Evolutionary conservation across 2,329 filamentous ascomycete species (phyloP), one percentile per base, ranked within the genome.

Genomic region (Exophiala sp.): DNA sequence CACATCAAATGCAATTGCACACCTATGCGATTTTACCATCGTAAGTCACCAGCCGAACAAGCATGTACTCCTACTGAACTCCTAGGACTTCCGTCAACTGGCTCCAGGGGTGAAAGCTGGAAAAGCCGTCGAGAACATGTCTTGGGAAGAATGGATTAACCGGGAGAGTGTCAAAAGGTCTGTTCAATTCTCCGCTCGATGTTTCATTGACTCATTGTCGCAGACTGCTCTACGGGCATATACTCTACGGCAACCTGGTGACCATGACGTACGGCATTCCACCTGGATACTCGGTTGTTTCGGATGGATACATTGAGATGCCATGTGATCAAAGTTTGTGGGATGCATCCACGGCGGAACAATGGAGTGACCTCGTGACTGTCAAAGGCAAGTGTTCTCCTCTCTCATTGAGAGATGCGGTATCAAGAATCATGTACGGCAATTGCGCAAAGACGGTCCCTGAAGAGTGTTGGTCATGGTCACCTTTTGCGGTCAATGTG

Each of bases 291-390:
- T 65, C 66, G 14, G 60, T 67, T 3, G 65, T 65, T 3, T 64
- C 69, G 34, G 68, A 71, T 47, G 59, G 69, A 10, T 64, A 67
- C 38, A 64, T 70, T 45, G 68, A 70, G 46, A 63, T 69, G 47
- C 65, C 67, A 16, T 65, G 65, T 12, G 64, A 65, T 39, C 68
- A 70, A 46, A 54, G 52, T 12, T 50, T 69, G 24, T 71, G 69
- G 68, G 65, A 66, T 44, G 66, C 68, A 2, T 44, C 48, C 5
- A 61, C 62, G 1, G 59, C 64, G n/a, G 51, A 63, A 9, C 54
- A 64, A 45, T 70, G 68, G 68, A 55, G 56, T 9, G 56, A 55
- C 18, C 54, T 60, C 39, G 56, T 53, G 41, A 14, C 38, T 16
- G 16, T 38, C 16, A 43, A 40, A 38, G 48, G 49, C 9, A 42